A percentile compares a stretch with the other conserved stretches of the same genome.
Conservation (phyloP, 2,329 filamentous ascomycete species). For the Penicillium sp. region DNA sequence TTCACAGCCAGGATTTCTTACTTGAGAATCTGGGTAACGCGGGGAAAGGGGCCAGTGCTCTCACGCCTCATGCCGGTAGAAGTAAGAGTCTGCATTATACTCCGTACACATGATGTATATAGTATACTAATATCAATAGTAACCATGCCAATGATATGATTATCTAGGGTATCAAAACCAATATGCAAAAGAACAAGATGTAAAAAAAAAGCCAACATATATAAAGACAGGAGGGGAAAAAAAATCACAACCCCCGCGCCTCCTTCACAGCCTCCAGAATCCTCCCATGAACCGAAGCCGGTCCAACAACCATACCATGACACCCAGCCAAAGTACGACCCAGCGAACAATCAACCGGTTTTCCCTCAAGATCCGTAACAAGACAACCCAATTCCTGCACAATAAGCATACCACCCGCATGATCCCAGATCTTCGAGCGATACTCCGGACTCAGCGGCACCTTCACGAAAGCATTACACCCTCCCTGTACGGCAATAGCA, state of each 20-base stretch:
- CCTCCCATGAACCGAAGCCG: conserved; percentile 35
- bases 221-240: not conserved
- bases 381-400: conserved; percentile 52
- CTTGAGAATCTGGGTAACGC: not conserved
- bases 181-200: conserved; percentile 1
- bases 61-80: not conserved
- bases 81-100: not conserved
- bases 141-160: conserved; percentile 11
- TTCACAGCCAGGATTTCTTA: not conserved
- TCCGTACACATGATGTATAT: not conserved
- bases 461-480: conserved; percentile 51
- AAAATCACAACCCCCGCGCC: conserved; percentile 20
- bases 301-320: conserved; percentile 45
- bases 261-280: conserved; percentile 33
- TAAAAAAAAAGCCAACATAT: not conserved
- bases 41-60: conserved; percentile 16
- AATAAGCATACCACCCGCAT: conserved; percentile 55
- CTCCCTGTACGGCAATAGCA: conserved; percentile 50
- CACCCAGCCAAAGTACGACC: conserved; percentile 43
- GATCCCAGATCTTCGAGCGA: conserved; percentile 56
- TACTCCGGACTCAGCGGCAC: conserved; percentile 47
- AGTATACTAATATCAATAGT: not conserved
- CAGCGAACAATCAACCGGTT: conserved; percentile 49
- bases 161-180: conserved; percentile 13
- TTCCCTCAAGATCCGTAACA: conserved; percentile 54